A percentile compares a stretch with the other conserved stretches of the same genome.
Evolutionary conservation across 2,329 filamentous ascomycete species (phyloP).

Genomic region (Calonectria montana): DNA sequence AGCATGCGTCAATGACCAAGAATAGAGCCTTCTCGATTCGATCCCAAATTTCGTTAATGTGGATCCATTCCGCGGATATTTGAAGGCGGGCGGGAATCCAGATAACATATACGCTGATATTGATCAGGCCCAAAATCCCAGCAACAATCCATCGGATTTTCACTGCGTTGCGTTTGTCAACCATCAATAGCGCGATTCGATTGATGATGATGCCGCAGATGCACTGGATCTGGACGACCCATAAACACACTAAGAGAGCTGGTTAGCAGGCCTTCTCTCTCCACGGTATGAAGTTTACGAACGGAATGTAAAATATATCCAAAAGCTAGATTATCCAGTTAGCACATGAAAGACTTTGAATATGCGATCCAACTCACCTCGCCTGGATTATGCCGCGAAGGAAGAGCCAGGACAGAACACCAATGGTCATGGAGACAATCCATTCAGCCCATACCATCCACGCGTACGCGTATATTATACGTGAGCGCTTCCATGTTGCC

Average conservation of each 20-base stretch:
- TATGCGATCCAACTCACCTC: constrained; percentile 14
- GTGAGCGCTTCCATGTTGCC: constrained; percentile 25
- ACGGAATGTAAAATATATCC: constrained; percentile 35
- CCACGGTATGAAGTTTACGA: neutral
- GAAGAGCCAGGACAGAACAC: constrained; percentile 35
- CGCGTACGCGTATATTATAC: constrained; percentile 23
- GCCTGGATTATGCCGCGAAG: constrained; percentile 31
- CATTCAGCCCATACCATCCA: constrained; percentile 40
- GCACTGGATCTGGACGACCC: constrained; percentile 37
- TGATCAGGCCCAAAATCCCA: constrained; percentile 17
- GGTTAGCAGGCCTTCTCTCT: constrained; percentile 8
- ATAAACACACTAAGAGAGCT: constrained; percentile 20
- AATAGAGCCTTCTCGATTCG: constrained; percentile 24
- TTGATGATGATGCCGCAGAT: constrained; percentile 60
- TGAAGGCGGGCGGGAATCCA: constrained; percentile 25
- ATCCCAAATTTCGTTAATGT: constrained; percentile 22
- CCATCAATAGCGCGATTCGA: constrained; percentile 44
- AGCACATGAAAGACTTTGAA: neutral
- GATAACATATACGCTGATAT: constrained; percentile 21
- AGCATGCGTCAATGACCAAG: constrained; percentile 21
- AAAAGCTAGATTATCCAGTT: constrained; percentile 28
- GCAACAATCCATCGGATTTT: constrained; percentile 17
- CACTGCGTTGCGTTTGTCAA: constrained; percentile 5
- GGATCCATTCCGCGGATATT: constrained; percentile 8
- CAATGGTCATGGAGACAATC: constrained; percentile 31